phyloP scores from a whole-genome alignment of 305 asterid genomes.

The Fraxinus platypoda region DNA sequence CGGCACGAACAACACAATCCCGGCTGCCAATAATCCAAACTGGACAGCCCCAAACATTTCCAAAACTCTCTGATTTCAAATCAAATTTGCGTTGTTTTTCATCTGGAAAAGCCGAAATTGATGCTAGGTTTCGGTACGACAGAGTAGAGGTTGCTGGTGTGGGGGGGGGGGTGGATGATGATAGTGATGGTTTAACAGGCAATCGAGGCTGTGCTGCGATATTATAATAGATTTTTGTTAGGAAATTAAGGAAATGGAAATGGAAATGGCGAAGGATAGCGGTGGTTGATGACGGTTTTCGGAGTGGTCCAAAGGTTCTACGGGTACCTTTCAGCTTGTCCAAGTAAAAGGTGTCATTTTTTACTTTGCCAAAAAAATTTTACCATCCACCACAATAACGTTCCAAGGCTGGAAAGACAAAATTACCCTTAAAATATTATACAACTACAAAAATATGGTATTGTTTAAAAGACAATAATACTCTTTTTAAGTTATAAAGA shows the following conservation, averaged over 20 bases:
- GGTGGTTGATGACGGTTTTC: not conserved
- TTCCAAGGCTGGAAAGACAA: too few relatives aligned
- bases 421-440: too few relatives aligned
- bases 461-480: too few relatives aligned
- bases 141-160: too few relatives aligned
- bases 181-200: slow-evolving; percentile 33
- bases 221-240: not conserved
- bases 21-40: slow-evolving; percentile 81
- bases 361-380: too few relatives aligned
- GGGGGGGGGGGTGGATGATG: slow-evolving; percentile 17
- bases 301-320: not conserved
- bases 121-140: too few relatives aligned
- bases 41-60: slow-evolving; percentile 81
- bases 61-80: slow-evolving; percentile 14
- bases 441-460: too few relatives aligned
- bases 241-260: not conserved
- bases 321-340: too few relatives aligned
- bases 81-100: not conserved
- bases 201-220: not conserved
- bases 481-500: too few relatives aligned
- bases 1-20: slow-evolving; percentile 78
- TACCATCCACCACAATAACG: too few relatives aligned
- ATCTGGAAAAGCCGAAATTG: too few relatives aligned
- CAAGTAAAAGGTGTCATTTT: too few relatives aligned
- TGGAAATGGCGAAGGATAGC: not conserved